phyloP scores from a whole-genome alignment of 2,329 filamentous ascomycete species.

The Byssochlamys sp. region DNA sequence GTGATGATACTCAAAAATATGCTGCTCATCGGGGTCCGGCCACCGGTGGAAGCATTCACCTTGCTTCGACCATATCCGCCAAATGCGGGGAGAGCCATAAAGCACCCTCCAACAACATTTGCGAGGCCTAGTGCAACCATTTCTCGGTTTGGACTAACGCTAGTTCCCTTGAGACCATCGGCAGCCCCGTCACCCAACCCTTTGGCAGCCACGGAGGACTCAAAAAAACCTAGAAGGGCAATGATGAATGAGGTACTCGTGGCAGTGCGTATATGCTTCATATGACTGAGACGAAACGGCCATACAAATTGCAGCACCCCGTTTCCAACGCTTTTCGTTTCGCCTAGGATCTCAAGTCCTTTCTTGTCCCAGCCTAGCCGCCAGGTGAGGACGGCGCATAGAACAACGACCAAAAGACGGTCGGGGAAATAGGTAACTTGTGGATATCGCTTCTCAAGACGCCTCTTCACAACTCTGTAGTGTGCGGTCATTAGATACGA shows the following conservation, averaged over 20 bases:
- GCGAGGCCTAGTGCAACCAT: constrained; percentile 83
- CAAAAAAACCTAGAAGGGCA: constrained; percentile 92
- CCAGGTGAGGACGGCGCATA: constrained; percentile 73
- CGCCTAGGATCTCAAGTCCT: constrained; percentile 74
- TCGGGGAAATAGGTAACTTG: constrained; percentile 82
- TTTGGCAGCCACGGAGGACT: constrained; percentile 92
- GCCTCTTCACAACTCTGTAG: constrained; percentile 65
- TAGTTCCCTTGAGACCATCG: constrained; percentile 65
- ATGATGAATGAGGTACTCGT: constrained; percentile 90
- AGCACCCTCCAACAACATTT: constrained; percentile 83
- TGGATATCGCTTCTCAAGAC: constrained; percentile 68
- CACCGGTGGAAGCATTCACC: constrained; percentile 84
- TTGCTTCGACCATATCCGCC: constrained; percentile 94
- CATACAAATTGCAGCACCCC: constrained; percentile 69
- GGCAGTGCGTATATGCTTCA: constrained; percentile 73
- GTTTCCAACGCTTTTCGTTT: constrained; percentile 65
- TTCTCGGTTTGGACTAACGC: constrained; percentile 82
- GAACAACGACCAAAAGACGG: constrained; percentile 76
- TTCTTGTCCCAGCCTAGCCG: constrained; percentile 65
- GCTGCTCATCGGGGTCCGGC: constrained; percentile 85
- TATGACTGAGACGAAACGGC: constrained; percentile 66
- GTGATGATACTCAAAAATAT: constrained; percentile 77
- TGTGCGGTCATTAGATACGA: constrained; percentile 7
- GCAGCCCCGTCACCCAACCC: constrained; percentile 58
- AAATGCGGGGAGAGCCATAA: constrained; percentile 87